phyloP scores from a whole-genome alignment of 768 basidiomycete genomes.

The Tricholoma saponaceum region DNA sequence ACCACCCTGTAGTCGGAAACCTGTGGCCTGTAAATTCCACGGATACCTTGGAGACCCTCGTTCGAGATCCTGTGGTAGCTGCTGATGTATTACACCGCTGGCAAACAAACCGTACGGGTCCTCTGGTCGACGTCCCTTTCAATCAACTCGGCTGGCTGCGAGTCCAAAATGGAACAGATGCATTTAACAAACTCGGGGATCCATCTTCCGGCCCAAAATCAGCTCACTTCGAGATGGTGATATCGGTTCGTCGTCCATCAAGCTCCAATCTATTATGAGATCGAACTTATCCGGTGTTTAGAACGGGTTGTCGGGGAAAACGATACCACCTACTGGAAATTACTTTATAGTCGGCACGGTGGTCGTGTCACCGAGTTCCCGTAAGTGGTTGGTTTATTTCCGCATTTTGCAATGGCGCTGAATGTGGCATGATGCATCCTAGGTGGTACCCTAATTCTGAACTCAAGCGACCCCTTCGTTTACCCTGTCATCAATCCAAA shows the following conservation, averaged over 20 bases:
- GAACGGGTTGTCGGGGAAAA: constrained; percentile 5
- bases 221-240: constrained; percentile 18
- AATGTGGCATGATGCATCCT: constrained; percentile 7
- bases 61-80: not conserved
- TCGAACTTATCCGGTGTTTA: not conserved
- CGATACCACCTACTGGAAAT: constrained; percentile 2
- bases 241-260: not conserved
- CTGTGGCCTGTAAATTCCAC: constrained; percentile 10
- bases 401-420: not conserved
- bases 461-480: not conserved
- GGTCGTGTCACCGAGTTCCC: constrained; percentile 4
- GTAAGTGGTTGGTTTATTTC: constrained; percentile 2
- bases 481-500: constrained; percentile 40
- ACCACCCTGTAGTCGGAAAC: constrained; percentile 17
- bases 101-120: constrained; percentile 9
- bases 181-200: constrained; percentile 10
- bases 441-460: constrained; percentile 18
- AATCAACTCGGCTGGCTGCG: constrained; percentile 19
- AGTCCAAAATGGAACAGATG: constrained; percentile 7
- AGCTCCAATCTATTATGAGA: not conserved
- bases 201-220: constrained; percentile 17
- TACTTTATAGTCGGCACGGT: not conserved
- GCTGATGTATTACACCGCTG: constrained; percentile 9
- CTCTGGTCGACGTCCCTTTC: constrained; percentile 3
- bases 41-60: constrained; percentile 3